Conservation (phyloP, 148 eudicot genomes). For the Chenopodium album region DNA sequence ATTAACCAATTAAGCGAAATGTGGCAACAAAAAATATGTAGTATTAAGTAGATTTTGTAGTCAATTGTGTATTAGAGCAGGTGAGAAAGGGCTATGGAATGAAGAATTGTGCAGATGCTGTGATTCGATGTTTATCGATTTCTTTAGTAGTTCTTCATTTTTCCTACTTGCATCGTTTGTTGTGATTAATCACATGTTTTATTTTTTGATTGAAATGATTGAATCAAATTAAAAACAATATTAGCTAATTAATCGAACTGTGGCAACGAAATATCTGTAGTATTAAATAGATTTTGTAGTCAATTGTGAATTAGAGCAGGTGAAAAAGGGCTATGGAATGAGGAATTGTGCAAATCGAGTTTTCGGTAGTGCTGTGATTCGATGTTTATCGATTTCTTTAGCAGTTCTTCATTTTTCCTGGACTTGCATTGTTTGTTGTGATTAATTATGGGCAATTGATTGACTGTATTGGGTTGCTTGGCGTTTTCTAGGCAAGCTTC, state of each 20-base stretch:
- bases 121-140: background rate
- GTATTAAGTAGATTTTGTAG: too few relatives aligned
- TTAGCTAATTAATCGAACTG: too few relatives aligned
- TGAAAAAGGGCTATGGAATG: background rate
- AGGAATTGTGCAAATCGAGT: background rate
- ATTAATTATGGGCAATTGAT: background rate
- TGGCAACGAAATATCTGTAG: too few relatives aligned
- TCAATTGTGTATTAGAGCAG: background rate
- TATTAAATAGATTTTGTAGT: too few relatives aligned
- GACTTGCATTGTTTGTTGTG: background rate
- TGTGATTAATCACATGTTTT: background rate
- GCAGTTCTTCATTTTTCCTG: background rate
- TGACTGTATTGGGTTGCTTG: background rate
- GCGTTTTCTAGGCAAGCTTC: constrained; percentile 67
- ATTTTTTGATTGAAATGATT: too few relatives aligned
- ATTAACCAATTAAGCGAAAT: too few relatives aligned
- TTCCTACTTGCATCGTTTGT: background rate
- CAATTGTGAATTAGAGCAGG: background rate
- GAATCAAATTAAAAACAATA: too few relatives aligned
- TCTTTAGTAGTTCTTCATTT: background rate
- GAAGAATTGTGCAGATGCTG: background rate
- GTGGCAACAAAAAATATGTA: too few relatives aligned
- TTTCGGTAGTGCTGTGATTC: background rate
- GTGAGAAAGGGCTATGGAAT: background rate
- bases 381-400: too few relatives aligned